These are phyloP conservation scores for Neonectria punicea DNA, from an alignment of 2,329 filamentous ascomycete species.

Conservation along the genomic window DNA sequence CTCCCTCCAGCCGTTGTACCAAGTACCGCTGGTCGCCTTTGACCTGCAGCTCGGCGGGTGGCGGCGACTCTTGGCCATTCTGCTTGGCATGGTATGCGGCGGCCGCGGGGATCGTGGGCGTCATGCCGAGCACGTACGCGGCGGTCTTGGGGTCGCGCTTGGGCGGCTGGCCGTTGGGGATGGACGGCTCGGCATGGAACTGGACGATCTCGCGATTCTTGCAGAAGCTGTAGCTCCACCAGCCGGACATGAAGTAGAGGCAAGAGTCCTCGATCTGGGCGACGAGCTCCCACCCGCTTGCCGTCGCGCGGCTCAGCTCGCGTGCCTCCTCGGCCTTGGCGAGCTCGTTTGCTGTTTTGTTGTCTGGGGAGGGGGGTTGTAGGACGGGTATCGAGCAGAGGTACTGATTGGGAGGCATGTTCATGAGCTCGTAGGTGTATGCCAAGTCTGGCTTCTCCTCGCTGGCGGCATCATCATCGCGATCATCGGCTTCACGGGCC, in stretches of 20 bases:
- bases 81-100: constrained; percentile 39
- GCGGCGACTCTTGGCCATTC: constrained; percentile 43
- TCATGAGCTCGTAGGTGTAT: constrained; percentile 78
- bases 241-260: constrained; percentile 84
- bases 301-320: constrained; percentile 80
- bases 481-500: constrained; percentile 40
- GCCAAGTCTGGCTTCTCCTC: constrained; percentile 20
- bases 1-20: constrained; percentile 81
- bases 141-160: constrained; percentile 79
- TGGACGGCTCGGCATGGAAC: constrained; percentile 83
- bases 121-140: constrained; percentile 80
- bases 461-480: constrained; percentile 44
- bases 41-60: constrained; percentile 75
- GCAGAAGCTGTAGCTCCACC: constrained; percentile 98
- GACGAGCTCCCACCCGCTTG: constrained; percentile 83
- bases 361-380: constrained; percentile 64
- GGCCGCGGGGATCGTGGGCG: constrained; percentile 47
- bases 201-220: constrained; percentile 89
- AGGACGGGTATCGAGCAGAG: constrained; percentile 87
- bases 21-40: constrained; percentile 88
- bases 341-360: constrained; percentile 73
- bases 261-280: constrained; percentile 83
- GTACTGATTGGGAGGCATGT: constrained; percentile 75
- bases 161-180: constrained; percentile 76
- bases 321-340: constrained; percentile 80